phyloP scores from a whole-genome alignment of 108 stramenopile genomes.

The Cyclotella baltica region DNA sequence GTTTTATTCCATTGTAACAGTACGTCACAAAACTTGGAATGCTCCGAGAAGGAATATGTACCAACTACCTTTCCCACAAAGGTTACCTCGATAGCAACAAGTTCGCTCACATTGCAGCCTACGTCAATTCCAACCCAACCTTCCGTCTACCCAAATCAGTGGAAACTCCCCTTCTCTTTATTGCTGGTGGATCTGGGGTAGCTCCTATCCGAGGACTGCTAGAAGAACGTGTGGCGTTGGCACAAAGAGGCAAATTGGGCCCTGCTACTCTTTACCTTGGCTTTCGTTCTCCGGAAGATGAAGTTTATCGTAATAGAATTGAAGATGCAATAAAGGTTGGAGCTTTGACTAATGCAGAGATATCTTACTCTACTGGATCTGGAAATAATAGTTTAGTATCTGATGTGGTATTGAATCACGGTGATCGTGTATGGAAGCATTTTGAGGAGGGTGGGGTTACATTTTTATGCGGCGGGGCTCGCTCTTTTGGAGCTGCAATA shows the following conservation, averaged over 20 bases:
- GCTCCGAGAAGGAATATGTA: conserved; percentile 69
- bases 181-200: conserved; percentile 79
- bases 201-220: conserved; percentile 76
- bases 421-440: conserved; percentile 46
- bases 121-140: conserved; percentile 57
- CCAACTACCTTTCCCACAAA: conserved; percentile 59
- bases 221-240: conserved; percentile 63
- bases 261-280: conserved; percentile 64
- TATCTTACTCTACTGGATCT: conserved; percentile 51
- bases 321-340: conserved; percentile 47
- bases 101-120: conserved; percentile 37
- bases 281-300: conserved; percentile 68
- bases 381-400: conserved; percentile 49
- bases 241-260: conserved; percentile 32
- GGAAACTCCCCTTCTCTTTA: conserved; percentile 62
- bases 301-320: conserved; percentile 58
- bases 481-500: conserved; percentile 70
- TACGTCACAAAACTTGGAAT: conserved; percentile 58
- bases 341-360: conserved; percentile 53
- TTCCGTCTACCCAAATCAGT: conserved; percentile 69
- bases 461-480: conserved; percentile 75
- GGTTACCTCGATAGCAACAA: conserved; percentile 24
- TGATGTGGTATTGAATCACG: conserved; percentile 46
- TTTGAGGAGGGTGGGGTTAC: conserved; percentile 61
- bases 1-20: conserved; percentile 35